phyloP scores from a whole-genome alignment of 2,329 filamentous ascomycete genomes.

The Colletotrichum neosansevieriae region DNA sequence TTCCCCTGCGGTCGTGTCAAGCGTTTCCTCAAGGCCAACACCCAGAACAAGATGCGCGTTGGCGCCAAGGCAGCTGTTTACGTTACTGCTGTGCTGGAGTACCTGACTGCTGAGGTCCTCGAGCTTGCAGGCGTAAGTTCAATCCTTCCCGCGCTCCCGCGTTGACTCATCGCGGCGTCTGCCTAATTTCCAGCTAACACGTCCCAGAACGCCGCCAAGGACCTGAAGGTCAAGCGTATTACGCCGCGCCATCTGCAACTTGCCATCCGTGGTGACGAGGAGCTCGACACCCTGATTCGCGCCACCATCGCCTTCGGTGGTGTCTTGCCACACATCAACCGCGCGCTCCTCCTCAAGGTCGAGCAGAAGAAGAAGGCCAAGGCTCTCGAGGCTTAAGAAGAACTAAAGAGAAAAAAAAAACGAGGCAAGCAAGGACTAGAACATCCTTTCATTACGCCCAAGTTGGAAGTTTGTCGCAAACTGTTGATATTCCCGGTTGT shows the following conservation, averaged over 20 bases:
- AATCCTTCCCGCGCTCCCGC: conserved; percentile 13
- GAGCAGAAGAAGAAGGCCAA: conserved; percentile 95
- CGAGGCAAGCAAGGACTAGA: conserved; percentile 37
- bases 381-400: conserved; percentile 47
- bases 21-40: conserved; percentile 99
- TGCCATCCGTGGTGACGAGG: conserved; percentile 97
- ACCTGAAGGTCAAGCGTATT: conserved; percentile 99
- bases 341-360: conserved; percentile 93
- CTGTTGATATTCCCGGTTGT: conserved; percentile 32
- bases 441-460: conserved; percentile 32
- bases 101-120: conserved; percentile 96
- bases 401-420: background rate
- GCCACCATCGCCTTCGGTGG: conserved; percentile 98
- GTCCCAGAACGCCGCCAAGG: conserved; percentile 90
- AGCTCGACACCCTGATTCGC: conserved; percentile 96
- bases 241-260: conserved; percentile 97
- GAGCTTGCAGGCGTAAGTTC: conserved; percentile 88
- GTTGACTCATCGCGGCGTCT: conserved; percentile 25
- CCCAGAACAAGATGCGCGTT: conserved; percentile 99
- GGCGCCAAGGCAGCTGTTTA: conserved; percentile 99
- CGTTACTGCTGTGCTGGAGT: conserved; percentile 97
- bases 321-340: conserved; percentile 99
- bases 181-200: conserved; percentile 36
- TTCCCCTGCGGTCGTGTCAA: conserved; percentile 99
- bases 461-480: conserved; percentile 9